These are phyloP conservation scores for Lophium mytilinum DNA, from an alignment of 495 filamentous ascomycete species.

Conservation along the genomic window DNA sequence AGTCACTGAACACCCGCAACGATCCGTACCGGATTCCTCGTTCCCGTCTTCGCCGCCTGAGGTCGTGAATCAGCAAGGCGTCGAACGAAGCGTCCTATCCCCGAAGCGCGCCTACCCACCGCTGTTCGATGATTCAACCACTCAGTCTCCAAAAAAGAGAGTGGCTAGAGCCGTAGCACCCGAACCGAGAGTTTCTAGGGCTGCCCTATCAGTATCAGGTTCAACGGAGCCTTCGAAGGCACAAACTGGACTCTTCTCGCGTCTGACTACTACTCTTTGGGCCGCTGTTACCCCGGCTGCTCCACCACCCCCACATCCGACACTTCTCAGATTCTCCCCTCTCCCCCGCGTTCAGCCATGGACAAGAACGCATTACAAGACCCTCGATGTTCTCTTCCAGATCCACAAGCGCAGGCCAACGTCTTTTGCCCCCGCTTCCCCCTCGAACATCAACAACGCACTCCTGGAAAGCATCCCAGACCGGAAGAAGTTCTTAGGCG, in stretches of 20 bases:
- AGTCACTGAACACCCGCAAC: constrained; percentile 14
- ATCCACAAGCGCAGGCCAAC: constrained; percentile 15
- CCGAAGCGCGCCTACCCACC: constrained; percentile 10
- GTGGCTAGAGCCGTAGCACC: not conserved
- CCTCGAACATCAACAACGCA: constrained; percentile 18
- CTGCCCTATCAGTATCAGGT: not conserved
- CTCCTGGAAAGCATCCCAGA: constrained; percentile 11
- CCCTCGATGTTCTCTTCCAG: constrained; percentile 25
- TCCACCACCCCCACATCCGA: constrained; percentile 12
- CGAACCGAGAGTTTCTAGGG: not conserved
- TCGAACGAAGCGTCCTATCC: constrained; percentile 10
- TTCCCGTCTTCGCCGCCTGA: constrained; percentile 11
- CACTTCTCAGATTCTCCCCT: constrained; percentile 1
- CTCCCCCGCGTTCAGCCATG: constrained; percentile 27
- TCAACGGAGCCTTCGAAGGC: not conserved
- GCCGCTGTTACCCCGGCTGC: constrained; percentile 7
- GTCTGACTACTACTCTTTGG: constrained; percentile 19
- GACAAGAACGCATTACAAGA: constrained; percentile 29
- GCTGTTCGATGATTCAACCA: constrained; percentile 4
- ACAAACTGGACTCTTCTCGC: constrained; percentile 11
- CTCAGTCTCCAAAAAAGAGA: not conserved
- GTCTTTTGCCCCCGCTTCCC: constrained; percentile 13
- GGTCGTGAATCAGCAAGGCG: not conserved
- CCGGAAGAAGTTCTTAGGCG: constrained; percentile 9
- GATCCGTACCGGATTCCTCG: not conserved